phyloP scores from a whole-genome alignment of 306 rosid genomes.

The Corylus americana region DNA sequence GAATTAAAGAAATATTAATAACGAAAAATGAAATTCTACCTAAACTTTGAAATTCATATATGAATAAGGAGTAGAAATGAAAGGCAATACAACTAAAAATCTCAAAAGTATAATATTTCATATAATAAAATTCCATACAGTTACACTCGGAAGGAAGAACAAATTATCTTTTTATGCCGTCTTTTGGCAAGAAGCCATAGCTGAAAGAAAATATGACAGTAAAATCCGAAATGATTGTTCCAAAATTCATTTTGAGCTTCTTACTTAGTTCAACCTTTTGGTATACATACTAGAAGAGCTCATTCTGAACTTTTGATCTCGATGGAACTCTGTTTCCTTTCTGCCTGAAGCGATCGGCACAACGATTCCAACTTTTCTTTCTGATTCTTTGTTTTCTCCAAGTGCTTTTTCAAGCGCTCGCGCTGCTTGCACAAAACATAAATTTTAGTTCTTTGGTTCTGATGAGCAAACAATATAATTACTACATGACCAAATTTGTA shows the following conservation, averaged over 20 bases:
- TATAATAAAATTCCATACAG: background rate
- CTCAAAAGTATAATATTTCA: background rate
- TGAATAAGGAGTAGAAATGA: background rate
- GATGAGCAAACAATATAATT: background rate
- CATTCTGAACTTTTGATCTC: conserved; percentile 59
- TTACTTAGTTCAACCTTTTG: conserved; percentile 18
- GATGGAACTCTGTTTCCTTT: conserved; percentile 64
- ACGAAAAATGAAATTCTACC: background rate
- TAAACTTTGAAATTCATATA: background rate
- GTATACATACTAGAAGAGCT: conserved; percentile 42
- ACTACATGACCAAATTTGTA: background rate
- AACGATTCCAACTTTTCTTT: conserved; percentile 83
- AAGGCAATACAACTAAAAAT: background rate
- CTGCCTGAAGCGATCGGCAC: conserved; percentile 93
- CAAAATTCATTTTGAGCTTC: conserved; percentile 12
- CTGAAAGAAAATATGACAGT: background rate
- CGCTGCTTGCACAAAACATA: conserved; percentile 56
- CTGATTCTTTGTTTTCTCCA: conserved; percentile 83
- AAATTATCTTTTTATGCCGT: background rate
- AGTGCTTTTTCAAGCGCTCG: conserved; percentile 74
- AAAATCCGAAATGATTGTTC: conserved; percentile 12
- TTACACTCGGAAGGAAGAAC: background rate
- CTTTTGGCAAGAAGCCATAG: conserved; percentile 2
- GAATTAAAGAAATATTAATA: background rate
- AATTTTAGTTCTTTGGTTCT: background rate